Evolutionary conservation across 163 green algal species (phyloP), one percentile per base, ranked within the genome.

Genomic region (Botryococcus braunii): DNA sequence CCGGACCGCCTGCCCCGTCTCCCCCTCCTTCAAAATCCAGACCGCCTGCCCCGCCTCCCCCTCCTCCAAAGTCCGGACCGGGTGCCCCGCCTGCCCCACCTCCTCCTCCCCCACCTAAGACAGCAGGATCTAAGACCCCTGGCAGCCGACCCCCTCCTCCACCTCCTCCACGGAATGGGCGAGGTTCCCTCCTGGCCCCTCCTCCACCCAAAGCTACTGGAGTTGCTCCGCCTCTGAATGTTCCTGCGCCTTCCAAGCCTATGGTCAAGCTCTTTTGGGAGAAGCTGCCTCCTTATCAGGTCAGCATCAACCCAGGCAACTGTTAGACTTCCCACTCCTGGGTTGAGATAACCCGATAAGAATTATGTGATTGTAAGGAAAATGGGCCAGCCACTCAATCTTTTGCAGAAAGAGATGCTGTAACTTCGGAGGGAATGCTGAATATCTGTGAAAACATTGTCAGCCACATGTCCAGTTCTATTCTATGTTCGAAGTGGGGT

Each of bases 221-320:
- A 34, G 63, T 11, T 34, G 48, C 41, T 4, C 8, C 13, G 31
- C 43, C 40, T 4, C 13, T 31, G 29, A 32, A 8, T 29, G 67
- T 7, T 3, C 52, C 52, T 48, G n/a, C 43, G 37, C 52, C 52
- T 5, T 70, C 52, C 35, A 48, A 52, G 36, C 67, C 50, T 8
- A 73, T 64, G 46, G 29, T 73, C 17, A 73, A 73, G 67, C 67
- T 74, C 17, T 74, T 74, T 63, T 74, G 69, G 69, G 29, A 69
- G 21, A 74, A 74, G 50, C 3, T 74, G 49, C 57, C 40, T 5
- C 27, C 40, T 21, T 32, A 61, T 9, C 56, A 74, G 69, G 59
- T 67, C 29, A 21, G 35, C 5, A 7, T 40, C 34, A n/a, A n/a
- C n/a, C n/a, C n/a, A n/a, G n/a, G n/a, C n/a, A n/a, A n/a, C n/a